Evolutionary conservation across 148 eudicot species (phyloP).

Genomic region (Nepenthes mirabilis): DNA sequence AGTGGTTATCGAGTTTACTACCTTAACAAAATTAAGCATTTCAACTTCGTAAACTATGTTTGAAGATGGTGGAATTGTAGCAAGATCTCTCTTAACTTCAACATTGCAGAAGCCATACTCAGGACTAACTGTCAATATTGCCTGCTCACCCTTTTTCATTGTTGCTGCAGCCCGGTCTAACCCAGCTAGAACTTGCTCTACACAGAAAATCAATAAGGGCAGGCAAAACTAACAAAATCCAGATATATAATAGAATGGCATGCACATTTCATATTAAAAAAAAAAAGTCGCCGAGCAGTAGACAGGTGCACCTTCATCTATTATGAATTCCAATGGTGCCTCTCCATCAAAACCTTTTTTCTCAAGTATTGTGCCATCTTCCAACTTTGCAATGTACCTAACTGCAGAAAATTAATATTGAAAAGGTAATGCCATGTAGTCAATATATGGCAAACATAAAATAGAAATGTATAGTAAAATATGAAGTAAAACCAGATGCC

Average conservation of each 20-base stretch:
- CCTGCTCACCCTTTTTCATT: conserved; percentile 52
- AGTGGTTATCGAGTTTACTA: conserved; percentile 1
- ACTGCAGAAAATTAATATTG: conserved; percentile 23
- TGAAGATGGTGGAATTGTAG: conserved; percentile 42
- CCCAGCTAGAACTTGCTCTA: conserved; percentile 57
- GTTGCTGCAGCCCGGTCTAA: conserved; percentile 49
- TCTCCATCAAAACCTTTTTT: conserved; percentile 48
- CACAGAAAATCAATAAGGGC: conserved; percentile 4
- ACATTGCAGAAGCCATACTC: conserved; percentile 45
- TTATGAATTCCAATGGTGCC: conserved; percentile 36
- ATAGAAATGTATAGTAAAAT: too few relatives aligned
- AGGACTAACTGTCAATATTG: conserved; percentile 34
- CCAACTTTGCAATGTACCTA: conserved; percentile 42
- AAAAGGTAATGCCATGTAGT: too few relatives aligned
- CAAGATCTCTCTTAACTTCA: conserved; percentile 33
- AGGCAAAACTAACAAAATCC: neutral
- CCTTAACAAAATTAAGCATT: conserved; percentile 53
- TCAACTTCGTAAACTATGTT: conserved; percentile 42
- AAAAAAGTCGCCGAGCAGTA: neutral
- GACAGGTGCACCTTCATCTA: conserved; percentile 48
- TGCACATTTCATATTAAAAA: neutral
- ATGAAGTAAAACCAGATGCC: too few relatives aligned
- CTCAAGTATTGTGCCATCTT: conserved; percentile 52
- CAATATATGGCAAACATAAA: too few relatives aligned
- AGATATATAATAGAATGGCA: neutral